Conservation (phyloP, 331 rosid species). For the Rosa hybrid region DNA sequence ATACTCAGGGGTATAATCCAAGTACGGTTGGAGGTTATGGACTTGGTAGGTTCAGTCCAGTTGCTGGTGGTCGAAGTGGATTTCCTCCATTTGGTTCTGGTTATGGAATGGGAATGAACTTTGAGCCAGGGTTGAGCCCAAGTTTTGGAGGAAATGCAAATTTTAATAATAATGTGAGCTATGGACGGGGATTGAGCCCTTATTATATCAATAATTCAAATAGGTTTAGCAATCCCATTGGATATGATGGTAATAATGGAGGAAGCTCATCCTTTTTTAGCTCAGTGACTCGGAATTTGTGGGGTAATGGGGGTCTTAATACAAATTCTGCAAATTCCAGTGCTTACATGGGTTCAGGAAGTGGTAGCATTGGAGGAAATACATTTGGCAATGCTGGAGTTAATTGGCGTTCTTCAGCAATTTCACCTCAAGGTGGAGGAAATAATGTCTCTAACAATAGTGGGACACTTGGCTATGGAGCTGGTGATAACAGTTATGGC, state of each 20-base stretch:
- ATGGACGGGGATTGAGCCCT: slow-evolving; percentile 41
- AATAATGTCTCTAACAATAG: slow-evolving; percentile 27
- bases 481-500: slow-evolving; percentile 32
- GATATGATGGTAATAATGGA: slow-evolving; percentile 37
- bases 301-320: slow-evolving; percentile 42
- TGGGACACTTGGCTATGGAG: slow-evolving; percentile 38
- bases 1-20: slow-evolving; percentile 40
- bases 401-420: slow-evolving; percentile 39
- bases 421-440: slow-evolving; percentile 33
- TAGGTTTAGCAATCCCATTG: slow-evolving; percentile 33
- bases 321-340: slow-evolving; percentile 34
- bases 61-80: slow-evolving; percentile 39
- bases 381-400: slow-evolving; percentile 36
- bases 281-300: slow-evolving; percentile 39
- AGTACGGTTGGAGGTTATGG: slow-evolving; percentile 39
- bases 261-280: slow-evolving; percentile 47
- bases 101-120: slow-evolving; percentile 45
- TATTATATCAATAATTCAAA: slow-evolving; percentile 37
- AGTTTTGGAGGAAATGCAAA: slow-evolving; percentile 39
- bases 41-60: slow-evolving; percentile 42
- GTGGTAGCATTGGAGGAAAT: slow-evolving; percentile 34
- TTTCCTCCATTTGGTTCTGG: slow-evolving; percentile 41
- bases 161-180: slow-evolving; percentile 33
- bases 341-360: slow-evolving; percentile 36
- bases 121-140: slow-evolving; percentile 37